phyloP scores from a whole-genome alignment of 148 eudicot species.

The Polygonum maritimum region DNA sequence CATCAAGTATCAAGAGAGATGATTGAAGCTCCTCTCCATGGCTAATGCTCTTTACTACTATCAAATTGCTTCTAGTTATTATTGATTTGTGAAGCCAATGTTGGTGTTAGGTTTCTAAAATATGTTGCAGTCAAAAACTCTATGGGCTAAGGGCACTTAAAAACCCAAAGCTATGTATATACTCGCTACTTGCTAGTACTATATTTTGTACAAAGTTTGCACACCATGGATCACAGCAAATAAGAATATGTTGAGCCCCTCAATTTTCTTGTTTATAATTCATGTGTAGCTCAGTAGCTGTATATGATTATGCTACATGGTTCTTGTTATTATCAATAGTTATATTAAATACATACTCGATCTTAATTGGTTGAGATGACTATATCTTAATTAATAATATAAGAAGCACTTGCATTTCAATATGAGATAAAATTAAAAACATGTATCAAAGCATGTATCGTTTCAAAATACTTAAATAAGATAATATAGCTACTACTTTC shows the following conservation, averaged over 20 bases:
- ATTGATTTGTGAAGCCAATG: background rate
- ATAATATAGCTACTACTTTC: no score
- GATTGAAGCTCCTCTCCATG: no score
- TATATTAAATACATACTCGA: background rate
- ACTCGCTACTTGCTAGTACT: background rate
- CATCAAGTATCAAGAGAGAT: no score
- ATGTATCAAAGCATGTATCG: no score
- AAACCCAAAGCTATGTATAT: background rate
- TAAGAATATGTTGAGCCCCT: constrained; percentile 2
- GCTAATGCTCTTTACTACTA: no score
- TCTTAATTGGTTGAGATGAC: background rate
- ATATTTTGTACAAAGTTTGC: background rate
- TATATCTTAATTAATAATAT: no score
- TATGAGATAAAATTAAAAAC: no score
- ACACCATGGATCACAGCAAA: background rate
- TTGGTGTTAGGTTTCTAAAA: background rate
- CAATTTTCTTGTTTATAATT: background rate
- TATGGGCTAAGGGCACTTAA: background rate
- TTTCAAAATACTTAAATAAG: no score
- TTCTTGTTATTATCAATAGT: background rate
- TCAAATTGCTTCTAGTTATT: background rate
- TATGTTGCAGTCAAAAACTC: background rate
- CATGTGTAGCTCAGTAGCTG: background rate
- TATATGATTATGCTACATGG: background rate
- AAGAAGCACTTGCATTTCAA: no score